These are phyloP conservation scores for Cyclotella sp. DNA, from an alignment of 108 stramenopile species.

Conservation along the genomic window DNA sequence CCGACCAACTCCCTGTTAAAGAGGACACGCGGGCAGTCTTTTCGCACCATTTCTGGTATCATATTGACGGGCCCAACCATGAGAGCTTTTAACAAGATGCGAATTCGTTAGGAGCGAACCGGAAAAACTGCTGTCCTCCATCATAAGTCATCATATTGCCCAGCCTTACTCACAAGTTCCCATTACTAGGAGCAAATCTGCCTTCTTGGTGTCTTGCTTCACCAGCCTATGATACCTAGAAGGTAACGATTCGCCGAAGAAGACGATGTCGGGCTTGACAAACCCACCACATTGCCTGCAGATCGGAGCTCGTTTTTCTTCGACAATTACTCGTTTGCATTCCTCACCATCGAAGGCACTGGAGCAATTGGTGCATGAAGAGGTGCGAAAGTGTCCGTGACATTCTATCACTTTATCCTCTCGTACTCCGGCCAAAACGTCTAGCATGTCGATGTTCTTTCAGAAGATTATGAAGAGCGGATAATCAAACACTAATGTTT, in stretches of 20 bases:
- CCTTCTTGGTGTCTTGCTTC: constrained; percentile 56
- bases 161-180: constrained; percentile 79
- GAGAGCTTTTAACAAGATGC: constrained; percentile 9
- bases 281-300: constrained; percentile 78
- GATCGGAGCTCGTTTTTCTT: constrained; percentile 56
- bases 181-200: constrained; percentile 87
- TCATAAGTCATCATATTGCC: no score
- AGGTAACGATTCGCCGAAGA: constrained; percentile 95
- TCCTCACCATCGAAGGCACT: constrained; percentile 53
- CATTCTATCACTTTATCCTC: constrained; percentile 88
- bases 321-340: constrained; percentile 68
- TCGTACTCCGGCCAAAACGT: constrained; percentile 80
- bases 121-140: no score
- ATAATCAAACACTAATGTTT: background rate
- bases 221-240: constrained; percentile 61
- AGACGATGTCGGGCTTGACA: constrained; percentile 97
- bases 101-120: background rate
- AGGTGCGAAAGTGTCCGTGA: constrained; percentile 91
- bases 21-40: constrained; percentile 58
- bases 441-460: constrained; percentile 94
- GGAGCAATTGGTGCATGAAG: constrained; percentile 68
- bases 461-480: background rate
- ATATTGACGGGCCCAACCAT: constrained; percentile 66
- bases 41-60: constrained; percentile 74
- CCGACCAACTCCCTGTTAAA: constrained; percentile 83